These are phyloP conservation scores for Salix suchowensis DNA, from an alignment of 345 rosid genomes.

Conservation along the genomic window DNA sequence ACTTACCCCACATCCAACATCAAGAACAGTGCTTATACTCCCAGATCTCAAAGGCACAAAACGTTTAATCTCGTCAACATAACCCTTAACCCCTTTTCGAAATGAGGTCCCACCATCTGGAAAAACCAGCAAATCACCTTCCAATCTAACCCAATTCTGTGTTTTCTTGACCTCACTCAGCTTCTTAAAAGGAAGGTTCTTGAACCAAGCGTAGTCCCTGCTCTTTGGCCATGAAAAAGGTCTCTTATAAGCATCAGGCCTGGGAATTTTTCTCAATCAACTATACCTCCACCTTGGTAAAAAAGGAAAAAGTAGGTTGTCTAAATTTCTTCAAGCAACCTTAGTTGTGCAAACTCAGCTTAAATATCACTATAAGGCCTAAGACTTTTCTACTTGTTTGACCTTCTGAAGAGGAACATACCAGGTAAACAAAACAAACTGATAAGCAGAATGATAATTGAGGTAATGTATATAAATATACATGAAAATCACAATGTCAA, in stretches of 20 bases:
- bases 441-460: too few relatives aligned
- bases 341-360: too few relatives aligned
- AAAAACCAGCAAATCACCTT: slow-evolving; percentile 47
- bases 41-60: slow-evolving; percentile 55
- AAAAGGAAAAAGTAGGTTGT: too few relatives aligned
- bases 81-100: slow-evolving; percentile 49
- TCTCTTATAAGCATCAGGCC: slow-evolving; percentile 48
- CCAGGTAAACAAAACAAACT: too few relatives aligned
- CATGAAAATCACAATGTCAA: too few relatives aligned
- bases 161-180: slow-evolving; percentile 45
- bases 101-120: slow-evolving; percentile 81
- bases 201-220: slow-evolving; percentile 50
- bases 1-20: slow-evolving; percentile 72
- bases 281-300: too few relatives aligned
- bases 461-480: too few relatives aligned
- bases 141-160: slow-evolving; percentile 62
- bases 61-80: slow-evolving; percentile 42
- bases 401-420: too few relatives aligned
- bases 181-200: slow-evolving; percentile 51
- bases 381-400: too few relatives aligned
- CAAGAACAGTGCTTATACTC: slow-evolving; percentile 53
- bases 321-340: too few relatives aligned
- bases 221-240: slow-evolving; percentile 65
- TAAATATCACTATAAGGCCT: too few relatives aligned
- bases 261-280: slow-evolving; percentile 23